Base-by-base conservation (phyloP, 2,329 filamentous ascomycete species). In the Hypoxylon sp. region DNA sequence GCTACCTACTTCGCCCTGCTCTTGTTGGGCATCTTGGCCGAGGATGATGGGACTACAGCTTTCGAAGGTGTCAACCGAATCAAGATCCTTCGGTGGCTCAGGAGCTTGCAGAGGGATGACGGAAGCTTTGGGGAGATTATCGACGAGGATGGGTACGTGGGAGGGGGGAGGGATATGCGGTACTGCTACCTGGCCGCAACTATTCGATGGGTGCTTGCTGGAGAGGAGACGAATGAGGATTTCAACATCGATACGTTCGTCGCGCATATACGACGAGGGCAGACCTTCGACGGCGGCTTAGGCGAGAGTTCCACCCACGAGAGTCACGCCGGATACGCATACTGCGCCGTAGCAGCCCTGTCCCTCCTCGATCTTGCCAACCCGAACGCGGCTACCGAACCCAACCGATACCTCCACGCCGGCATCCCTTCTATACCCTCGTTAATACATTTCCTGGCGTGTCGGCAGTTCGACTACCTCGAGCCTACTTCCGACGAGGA, bases 41-140 rank as follows among this genome's bases (percentile, higher is more conserved):
- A 70, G 0, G 74, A 69, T 1, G 70, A 71, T 5, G 75, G 73
- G 2, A 67, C 63, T 9, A 62, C 69, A 2, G 79, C 80, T 0
- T 80, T 91, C 61, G 72, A 75, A 3, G 80, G 84, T 1, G 86
- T 99, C 5, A 79, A 87, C 55, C 80, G 90, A 48, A 75, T 65
- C 29, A 81, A 82, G 52, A 88, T 89, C 53, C 70, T 97, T 60
- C 66, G 71, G 29, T 97, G 93, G 91, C 72, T 99, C 58, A 79
- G 75, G 46, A 79, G 71, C 41, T 72, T 97, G 69, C 94, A 99
- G 75, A 82, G 91, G 17, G 71, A 75, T 0, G 90, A 97, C 68
- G 94, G 94, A 2, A 95, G 91, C 63, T 97, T 99, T 69, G 94
- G 92, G 0, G 92, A 99, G 71, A 82, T 90, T 1, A 67, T 93